Conservation (phyloP, 129 eudicot genomes). For the Rutidosis leptorrhynchoides region DNA sequence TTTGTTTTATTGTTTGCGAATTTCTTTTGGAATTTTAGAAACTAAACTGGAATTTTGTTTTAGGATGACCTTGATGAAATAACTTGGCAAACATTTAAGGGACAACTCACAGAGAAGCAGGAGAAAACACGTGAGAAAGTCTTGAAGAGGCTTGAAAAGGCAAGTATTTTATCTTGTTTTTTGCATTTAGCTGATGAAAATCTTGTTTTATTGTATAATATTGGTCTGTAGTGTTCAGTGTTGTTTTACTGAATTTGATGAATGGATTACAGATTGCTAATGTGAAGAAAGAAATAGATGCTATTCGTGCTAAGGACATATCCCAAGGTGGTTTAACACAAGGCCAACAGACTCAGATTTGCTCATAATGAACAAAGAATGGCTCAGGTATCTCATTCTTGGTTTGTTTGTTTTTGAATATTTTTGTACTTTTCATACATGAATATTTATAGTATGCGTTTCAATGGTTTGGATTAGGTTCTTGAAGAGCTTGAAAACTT, state of each 20-base stretch:
- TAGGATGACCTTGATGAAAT: slow-evolving; percentile 90
- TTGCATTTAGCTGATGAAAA: neutral
- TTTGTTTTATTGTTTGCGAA: neutral
- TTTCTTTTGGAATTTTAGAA: slow-evolving; percentile 11
- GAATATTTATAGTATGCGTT: neutral
- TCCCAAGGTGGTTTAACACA: slow-evolving; percentile 99
- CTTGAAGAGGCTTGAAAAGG: slow-evolving; percentile 92
- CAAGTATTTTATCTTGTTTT: slow-evolving; percentile 15
- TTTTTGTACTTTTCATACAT: neutral
- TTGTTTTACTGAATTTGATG: slow-evolving; percentile 17
- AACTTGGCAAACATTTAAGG: slow-evolving; percentile 96
- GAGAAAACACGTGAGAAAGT: slow-evolving; percentile 96
- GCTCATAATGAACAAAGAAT: slow-evolving; percentile 98
- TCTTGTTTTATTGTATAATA: neutral
- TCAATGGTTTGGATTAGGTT: slow-evolving; percentile 44
- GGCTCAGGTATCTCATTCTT: slow-evolving; percentile 57
- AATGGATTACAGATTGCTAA: slow-evolving; percentile 67
- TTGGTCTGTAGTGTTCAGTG: neutral
- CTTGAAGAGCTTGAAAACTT: slow-evolving; percentile 95
- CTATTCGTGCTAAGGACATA: slow-evolving; percentile 97
- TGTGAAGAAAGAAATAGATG: slow-evolving; percentile 98
- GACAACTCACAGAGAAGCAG: slow-evolving; percentile 98
- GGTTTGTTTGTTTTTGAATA: neutral
- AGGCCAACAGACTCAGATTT: slow-evolving; percentile 98
- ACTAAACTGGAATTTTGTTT: slow-evolving; percentile 11